Evolutionary conservation across 306 rosid species (phyloP).

Genomic region (Psophocarpus tetragonolobus): DNA sequence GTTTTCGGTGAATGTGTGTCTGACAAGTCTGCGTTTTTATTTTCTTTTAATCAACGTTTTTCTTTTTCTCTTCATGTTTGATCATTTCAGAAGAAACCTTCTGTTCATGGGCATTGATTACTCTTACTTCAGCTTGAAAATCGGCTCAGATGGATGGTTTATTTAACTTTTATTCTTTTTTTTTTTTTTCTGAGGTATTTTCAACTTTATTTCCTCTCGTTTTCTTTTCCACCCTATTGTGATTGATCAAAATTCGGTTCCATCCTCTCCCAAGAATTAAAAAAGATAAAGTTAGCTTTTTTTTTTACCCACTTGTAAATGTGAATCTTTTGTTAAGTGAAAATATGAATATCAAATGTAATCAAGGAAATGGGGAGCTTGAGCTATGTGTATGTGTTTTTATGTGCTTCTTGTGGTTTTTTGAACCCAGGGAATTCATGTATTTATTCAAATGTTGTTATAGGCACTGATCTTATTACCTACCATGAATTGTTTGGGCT

Average conservation of each 20-base stretch:
- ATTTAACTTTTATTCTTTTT: conserved; percentile 8
- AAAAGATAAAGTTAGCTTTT: not conserved
- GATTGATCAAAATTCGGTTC: conserved; percentile 3
- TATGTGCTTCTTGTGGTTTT: conserved; percentile 22
- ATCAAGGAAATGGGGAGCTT: conserved; percentile 22
- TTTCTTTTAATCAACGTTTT: conserved; percentile 26
- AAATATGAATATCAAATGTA: conserved; percentile 25
- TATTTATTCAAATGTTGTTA: conserved; percentile 29
- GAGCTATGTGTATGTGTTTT: conserved; percentile 7
- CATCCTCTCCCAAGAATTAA: not conserved
- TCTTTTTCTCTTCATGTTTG: conserved; percentile 32
- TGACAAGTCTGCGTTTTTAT: conserved; percentile 44
- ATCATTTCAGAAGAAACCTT: conserved; percentile 37
- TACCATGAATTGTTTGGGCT: conserved; percentile 49
- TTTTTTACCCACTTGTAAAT: not conserved
- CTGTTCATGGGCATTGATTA: conserved; percentile 24
- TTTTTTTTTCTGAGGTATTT: conserved; percentile 27
- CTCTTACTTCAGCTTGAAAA: conserved; percentile 27
- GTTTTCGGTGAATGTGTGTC: conserved; percentile 41
- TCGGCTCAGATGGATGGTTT: conserved; percentile 35
- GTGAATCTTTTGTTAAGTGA: conserved; percentile 16
- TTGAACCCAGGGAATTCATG: conserved; percentile 29
- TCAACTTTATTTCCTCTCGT: conserved; percentile 1
- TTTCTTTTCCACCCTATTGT: conserved; percentile 1
- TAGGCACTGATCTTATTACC: conserved; percentile 42